phyloP scores from a whole-genome alignment of 352 stramenopile genomes.

The Pythium catenulatum region DNA sequence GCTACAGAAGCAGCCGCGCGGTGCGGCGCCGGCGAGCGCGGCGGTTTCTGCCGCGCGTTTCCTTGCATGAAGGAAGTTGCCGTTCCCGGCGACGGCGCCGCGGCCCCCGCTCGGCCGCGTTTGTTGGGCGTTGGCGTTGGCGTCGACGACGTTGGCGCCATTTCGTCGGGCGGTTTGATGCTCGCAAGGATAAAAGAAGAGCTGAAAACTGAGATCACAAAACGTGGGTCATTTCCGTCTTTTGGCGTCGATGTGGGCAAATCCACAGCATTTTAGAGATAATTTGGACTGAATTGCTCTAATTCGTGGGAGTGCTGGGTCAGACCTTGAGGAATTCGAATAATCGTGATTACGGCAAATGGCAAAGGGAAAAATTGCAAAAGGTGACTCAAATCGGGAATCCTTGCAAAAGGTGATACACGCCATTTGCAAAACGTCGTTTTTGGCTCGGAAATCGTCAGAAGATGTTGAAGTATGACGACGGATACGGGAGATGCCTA shows the following conservation, averaged over 20 bases:
- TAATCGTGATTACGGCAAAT: background rate
- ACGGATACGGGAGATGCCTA: too few species aligned
- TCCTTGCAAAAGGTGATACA: too few species aligned
- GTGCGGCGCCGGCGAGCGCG: background rate
- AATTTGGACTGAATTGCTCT: background rate
- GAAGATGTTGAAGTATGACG: too few species aligned
- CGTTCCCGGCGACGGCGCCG: background rate
- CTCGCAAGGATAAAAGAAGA: too few species aligned
- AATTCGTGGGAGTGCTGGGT: background rate
- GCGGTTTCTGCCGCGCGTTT: background rate
- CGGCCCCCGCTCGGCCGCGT: background rate
- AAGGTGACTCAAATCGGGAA: too few species aligned
- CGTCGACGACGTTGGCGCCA: constrained; percentile 45
- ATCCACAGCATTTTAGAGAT: background rate
- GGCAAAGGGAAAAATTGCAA: too few species aligned
- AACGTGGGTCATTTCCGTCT: background rate
- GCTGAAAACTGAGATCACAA: too few species aligned
- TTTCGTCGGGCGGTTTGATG: background rate
- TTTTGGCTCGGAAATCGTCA: too few species aligned
- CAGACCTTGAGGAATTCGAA: background rate
- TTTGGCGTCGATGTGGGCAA: background rate
- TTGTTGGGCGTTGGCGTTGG: constrained; percentile 24
- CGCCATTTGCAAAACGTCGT: too few species aligned
- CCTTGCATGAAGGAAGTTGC: background rate
- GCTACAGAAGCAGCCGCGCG: too few species aligned